A percentile compares a stretch with the other conserved stretches of the same genome.
phyloP scores from a whole-genome alignment of 2,329 filamentous ascomycete species.

The Xylaria sp. region DNA sequence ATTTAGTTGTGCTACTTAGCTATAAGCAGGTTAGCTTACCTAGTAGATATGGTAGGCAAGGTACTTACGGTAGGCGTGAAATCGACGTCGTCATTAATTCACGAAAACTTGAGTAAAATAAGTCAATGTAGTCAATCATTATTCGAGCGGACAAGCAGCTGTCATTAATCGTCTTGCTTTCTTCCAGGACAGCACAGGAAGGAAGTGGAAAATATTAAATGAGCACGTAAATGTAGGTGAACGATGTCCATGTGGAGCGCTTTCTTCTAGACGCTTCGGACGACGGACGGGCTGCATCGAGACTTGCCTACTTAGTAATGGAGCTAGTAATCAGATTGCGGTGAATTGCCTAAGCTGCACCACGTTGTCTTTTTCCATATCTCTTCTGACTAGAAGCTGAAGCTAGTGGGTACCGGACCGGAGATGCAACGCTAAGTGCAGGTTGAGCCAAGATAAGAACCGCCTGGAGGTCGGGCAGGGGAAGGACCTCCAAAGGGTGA shows the following conservation, averaged over 20 bases:
- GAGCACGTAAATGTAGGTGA: background rate
- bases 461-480: background rate
- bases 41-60: background rate
- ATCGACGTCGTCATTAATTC: background rate
- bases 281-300: background rate
- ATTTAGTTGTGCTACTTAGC: background rate
- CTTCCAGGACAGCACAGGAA: background rate
- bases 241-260: conserved; percentile 11
- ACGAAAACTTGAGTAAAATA: background rate
- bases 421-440: conserved; percentile 15
- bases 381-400: background rate
- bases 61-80: background rate
- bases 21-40: background rate
- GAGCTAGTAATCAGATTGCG: conserved; percentile 30
- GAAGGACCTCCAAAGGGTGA: background rate
- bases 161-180: background rate
- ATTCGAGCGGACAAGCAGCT: background rate
- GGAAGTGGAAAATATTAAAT: background rate
- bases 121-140: background rate
- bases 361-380: no score
- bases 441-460: conserved; percentile 14
- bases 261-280: conserved; percentile 35
- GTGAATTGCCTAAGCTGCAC: conserved; percentile 8
- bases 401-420: background rate
- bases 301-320: conserved; percentile 25